Base-by-base conservation (phyloP, 352 stramenopile species). In the Globisporangium apiculatum region DNA sequence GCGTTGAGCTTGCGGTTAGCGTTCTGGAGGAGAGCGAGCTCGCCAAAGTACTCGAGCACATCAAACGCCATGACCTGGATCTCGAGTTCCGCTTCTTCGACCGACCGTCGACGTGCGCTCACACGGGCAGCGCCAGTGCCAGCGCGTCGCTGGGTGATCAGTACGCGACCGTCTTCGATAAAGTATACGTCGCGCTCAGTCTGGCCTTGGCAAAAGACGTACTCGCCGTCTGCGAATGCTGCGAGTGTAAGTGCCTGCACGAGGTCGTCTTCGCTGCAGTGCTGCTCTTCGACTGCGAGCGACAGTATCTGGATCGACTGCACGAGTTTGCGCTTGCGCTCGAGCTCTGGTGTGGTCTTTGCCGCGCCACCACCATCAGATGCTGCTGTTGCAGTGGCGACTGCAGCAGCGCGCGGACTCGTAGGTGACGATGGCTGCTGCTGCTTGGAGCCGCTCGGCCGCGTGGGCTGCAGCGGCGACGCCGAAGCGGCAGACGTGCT, bases 161-260 rank as follows among this genome's bases (percentile, higher is more conserved):
- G 64, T 41, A 93, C 77, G 38, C 76, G 76, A 8, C 83, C 83
- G 57, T 84, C 71, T 43, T 91, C 79, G 47, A 93, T 81, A 57
- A 93, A 86, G 60, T 73, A 79, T 6, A 91, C 37, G 17, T 83
- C 77, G n/a, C 68, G 66, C 18, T 84, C 79, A 1, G 53, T 9
- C 9, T 89, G 69, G 12, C 79, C 83, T 59, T 93, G 76, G 12
- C 46, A 69, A 52, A 79, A 86, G 61, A 93, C 79, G 66, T 84
- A 83, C 38, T 89, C 80, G 24, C 73, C 75, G 48, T 86, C 75
- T 1, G n/a, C 47, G 53, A 71, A 89, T 8, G 60, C 66, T 8
- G 60, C 55, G 31, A 72, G 36, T 37, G 62, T 54, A 8, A 89
- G 55, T 4, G 75, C 66, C 18, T 65, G 52, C 2, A 85, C 8